These are phyloP conservation scores for Tagetes patula DNA, from an alignment of 129 eudicot genomes.

Conservation along the genomic window DNA sequence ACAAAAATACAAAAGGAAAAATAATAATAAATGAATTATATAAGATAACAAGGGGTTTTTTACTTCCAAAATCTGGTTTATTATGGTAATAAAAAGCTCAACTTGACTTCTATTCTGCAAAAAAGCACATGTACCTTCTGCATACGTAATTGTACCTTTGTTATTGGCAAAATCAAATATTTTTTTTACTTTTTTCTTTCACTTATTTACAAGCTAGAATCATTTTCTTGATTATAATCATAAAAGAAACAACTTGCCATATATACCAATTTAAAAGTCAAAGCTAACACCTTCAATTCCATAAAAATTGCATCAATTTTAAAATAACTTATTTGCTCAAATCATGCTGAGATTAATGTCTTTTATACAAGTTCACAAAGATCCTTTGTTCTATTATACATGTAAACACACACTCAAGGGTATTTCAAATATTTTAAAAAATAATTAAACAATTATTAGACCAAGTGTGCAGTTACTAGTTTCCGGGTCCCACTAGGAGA, in stretches of 20 bases:
- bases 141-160: slow-evolving; percentile 23
- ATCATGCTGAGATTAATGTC: background rate
- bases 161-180: slow-evolving; percentile 15
- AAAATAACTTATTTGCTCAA: background rate
- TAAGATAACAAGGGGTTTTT: background rate
- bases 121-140: slow-evolving; percentile 27
- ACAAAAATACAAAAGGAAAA: background rate
- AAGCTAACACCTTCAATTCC: slow-evolving; percentile 22
- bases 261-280: slow-evolving; percentile 20
- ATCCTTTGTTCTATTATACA: background rate
- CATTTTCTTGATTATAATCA: slow-evolving; percentile 9
- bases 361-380: background rate
- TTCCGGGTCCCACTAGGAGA: background rate
- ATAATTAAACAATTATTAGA: background rate
- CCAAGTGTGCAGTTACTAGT: background rate
- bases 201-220: slow-evolving; percentile 8
- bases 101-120: slow-evolving; percentile 34
- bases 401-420: background rate
- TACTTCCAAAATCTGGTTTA: background rate
- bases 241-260: slow-evolving; percentile 11
- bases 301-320: background rate
- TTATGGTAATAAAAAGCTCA: slow-evolving; percentile 32
- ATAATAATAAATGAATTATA: no score
- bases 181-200: slow-evolving; percentile 7
- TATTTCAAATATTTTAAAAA: background rate